Conservation (phyloP, 2,329 filamentous ascomycete genomes). For the Pseudogymnoascus pannorum region DNA sequence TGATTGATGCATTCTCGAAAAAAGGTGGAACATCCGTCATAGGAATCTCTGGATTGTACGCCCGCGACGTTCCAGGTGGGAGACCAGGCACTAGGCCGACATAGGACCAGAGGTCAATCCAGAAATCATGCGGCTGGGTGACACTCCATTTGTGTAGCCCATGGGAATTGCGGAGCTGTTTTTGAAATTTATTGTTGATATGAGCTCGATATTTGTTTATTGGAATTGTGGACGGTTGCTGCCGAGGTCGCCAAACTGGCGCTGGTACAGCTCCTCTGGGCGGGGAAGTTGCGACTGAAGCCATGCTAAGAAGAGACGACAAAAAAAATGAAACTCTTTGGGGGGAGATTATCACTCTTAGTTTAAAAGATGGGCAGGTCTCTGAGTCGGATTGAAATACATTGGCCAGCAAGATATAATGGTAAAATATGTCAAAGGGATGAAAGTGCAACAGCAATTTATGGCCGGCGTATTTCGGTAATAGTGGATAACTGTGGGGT, state of each 20-base stretch:
- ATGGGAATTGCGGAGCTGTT: slow-evolving; percentile 3
- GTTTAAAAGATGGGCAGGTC: not conserved
- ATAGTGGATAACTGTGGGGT: not conserved
- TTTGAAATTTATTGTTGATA: slow-evolving; percentile 10
- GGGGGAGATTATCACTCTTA: not conserved
- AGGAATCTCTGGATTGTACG: slow-evolving; percentile 10
- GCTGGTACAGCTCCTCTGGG: not conserved
- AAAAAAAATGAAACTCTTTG: not conserved
- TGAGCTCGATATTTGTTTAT: slow-evolving; percentile 12
- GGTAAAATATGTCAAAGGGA: not conserved
- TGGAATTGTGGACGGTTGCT: slow-evolving; percentile 9
- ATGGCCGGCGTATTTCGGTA: not conserved
- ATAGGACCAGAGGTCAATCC: slow-evolving; percentile 11
- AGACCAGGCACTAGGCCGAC: slow-evolving; percentile 10
- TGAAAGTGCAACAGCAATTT: not conserved
- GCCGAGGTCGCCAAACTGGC: slow-evolving; percentile 8
- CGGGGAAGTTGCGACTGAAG: not conserved
- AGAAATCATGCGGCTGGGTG: slow-evolving; percentile 10
- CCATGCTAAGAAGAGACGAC: slow-evolving; percentile 1
- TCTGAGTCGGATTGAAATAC: not conserved
- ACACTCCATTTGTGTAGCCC: slow-evolving; percentile 11
- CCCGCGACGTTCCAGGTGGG: not conserved
- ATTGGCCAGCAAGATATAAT: not conserved
- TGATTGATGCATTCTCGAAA: slow-evolving; percentile 10
- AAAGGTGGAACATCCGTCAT: slow-evolving; percentile 10